Conservation (phyloP, 169 alveolate genomes). For the Plasmodium chabaudi region DNA sequence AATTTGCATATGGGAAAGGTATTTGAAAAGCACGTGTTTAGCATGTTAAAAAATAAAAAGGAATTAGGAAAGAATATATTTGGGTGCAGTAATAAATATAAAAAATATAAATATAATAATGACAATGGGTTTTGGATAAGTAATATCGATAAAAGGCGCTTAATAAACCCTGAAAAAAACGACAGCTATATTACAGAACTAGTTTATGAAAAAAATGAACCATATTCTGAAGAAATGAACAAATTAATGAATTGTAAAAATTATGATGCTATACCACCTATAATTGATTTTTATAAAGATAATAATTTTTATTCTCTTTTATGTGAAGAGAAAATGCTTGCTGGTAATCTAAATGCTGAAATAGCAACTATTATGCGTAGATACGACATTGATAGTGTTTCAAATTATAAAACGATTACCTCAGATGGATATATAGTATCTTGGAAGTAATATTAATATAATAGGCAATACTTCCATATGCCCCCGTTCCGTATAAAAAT, state of each 20-base stretch:
- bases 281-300: constrained; percentile 34
- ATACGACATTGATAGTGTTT: constrained; percentile 37
- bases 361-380: constrained; percentile 75
- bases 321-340: constrained; percentile 33
- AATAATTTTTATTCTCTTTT: constrained; percentile 64
- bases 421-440: constrained; percentile 18
- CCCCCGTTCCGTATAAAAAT: too few relatives aligned
- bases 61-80: constrained; percentile 55
- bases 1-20: constrained; percentile 69
- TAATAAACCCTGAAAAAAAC: constrained; percentile 61
- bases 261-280: constrained; percentile 44
- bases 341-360: constrained; percentile 9
- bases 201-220: constrained; percentile 38
- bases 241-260: constrained; percentile 26
- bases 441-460: not conserved
- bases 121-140: constrained; percentile 72
- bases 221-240: constrained; percentile 52
- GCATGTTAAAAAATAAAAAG: constrained; percentile 67
- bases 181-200: constrained; percentile 59
- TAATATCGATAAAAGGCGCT: constrained; percentile 55
- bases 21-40: constrained; percentile 70
- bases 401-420: constrained; percentile 16
- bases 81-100: constrained; percentile 35
- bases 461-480: too few relatives aligned
- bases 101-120: constrained; percentile 66